Base-by-base conservation (phyloP, 2,329 filamentous ascomycete species). In the Colletotrichum sp. region DNA sequence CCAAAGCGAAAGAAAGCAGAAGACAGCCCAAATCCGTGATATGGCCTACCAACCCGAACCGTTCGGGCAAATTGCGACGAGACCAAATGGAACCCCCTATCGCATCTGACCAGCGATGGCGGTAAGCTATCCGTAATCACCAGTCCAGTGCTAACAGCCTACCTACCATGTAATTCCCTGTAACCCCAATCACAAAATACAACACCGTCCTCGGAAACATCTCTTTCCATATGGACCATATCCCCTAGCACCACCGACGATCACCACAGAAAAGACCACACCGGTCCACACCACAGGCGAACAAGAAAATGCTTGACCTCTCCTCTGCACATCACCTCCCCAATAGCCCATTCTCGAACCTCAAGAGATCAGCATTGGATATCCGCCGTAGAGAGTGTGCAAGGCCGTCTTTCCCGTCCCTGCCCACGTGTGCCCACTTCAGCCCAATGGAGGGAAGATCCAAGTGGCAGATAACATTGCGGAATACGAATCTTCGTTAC, bases 241-340 rank as follows among this genome's bases (percentile, higher is more conserved):
- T 52, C n/a, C 44, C 44, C 44, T 52, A 22, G 44, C 44, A 52
- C 44, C 44, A 22, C n/a, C 44, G 44, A 52, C 44, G 44, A 52
- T 52, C 44, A 52, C 44, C 44, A 22, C 44, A 22, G 44, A 52
- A 52, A 13, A 22, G 44, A 52, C 44, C 44, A 52, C 11, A 52
- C 44, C 44, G 44, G 44, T 25, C 44, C 44, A 52, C 44, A 52
- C 44, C 12, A 22, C 39, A 49, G 59, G 5, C 59, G 29, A 25
- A 3, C 59, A 63, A 22, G 29, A 30, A 59, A 61, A 69, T 59
- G 52, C 66, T 69, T 69, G 55, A 69, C 66, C 44, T 52, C 39
- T 44, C 39, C 39, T 69, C 22, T 44, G 66, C 52, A 39, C 52
- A 69, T 69, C 32, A 59, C 44, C 44, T 52, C n/a, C 66, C 36